A percentile compares a stretch with the other conserved stretches of the same genome.
Conservation (phyloP, 2,329 filamentous ascomycete species). For the Curvularia lunata region DNA sequence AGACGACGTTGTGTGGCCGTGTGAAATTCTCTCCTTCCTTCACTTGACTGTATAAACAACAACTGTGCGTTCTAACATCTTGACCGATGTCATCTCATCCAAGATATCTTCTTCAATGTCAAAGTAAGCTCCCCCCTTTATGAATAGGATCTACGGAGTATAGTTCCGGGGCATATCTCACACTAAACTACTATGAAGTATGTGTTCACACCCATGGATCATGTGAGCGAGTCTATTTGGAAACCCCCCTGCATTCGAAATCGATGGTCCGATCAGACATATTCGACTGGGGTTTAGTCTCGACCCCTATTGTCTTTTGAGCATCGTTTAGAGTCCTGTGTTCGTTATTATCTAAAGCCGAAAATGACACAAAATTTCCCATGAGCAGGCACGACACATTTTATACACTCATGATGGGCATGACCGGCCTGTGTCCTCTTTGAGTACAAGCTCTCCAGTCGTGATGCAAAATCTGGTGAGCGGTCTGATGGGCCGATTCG, state of each 20-base stretch:
- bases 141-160: too few species aligned
- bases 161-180: background rate
- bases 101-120: background rate
- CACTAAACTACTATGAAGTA: background rate
- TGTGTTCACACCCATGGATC: background rate
- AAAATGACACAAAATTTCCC: background rate
- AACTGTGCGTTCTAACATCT: background rate
- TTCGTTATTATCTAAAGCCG: background rate
- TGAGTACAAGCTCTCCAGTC: background rate
- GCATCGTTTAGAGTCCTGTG: background rate
- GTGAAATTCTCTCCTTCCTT: background rate
- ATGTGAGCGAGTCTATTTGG: background rate
- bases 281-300: background rate
- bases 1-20: background rate
- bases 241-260: background rate
- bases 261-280: background rate
- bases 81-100: background rate
- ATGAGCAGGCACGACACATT: background rate
- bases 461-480: background rate
- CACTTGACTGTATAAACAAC: background rate
- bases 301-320: background rate
- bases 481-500: slow-evolving; percentile 9
- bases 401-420: background rate
- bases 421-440: too few species aligned
- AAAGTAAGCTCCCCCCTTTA: too few species aligned